Base-by-base conservation (phyloP, 1,139 yeast genomes). In the Nadsonia starkeyi-henricii region DNA sequence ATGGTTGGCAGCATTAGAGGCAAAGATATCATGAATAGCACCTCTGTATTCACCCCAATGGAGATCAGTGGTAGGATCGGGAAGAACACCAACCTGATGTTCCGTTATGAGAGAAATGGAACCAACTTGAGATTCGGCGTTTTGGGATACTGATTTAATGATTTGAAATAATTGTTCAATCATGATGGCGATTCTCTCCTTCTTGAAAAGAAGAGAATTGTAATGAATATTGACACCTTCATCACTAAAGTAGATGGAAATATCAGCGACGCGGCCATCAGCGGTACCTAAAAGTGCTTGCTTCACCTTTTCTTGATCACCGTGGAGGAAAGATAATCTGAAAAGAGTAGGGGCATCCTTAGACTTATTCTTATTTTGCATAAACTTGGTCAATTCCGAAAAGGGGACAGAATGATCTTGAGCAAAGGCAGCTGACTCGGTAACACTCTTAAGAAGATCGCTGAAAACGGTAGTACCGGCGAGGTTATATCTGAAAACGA, bases 11-110 rank as follows among this genome's bases (percentile, higher is more conserved):
- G 98, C 96, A 62, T 91, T 91, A 50, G 73, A 78, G 64, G 81
- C 79, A 65, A 91, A 91, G 46, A 91, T 89, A 58, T 91, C 98
- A 61, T 93, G 98, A 57, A 91, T 93, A 12, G 97, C 89, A 45
- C 99, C 98, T 55, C 93, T 75, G 66, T 79, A 91, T 19, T 85
- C 85, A 44, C 80, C 71, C 97, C 97, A 91, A 64, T 88, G 95
- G 56, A 91, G 73, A 59, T 89, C 83, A 13, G 70, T 65, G 2
- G 88, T 85, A 43, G 99, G 98, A 61, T 89, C 93, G 5, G 98
- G 98, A 51, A 93, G 71, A 21, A 47, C 43, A 33, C 45, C 30
- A 2, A 72, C 65, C 0, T 63, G 56, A 41, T 60, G 61, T 13
- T 67, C 61, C 1, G 97, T 86, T 51, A 86, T 69, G 56, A 91